Evolutionary conservation across 2,329 filamentous ascomycete genomes (phyloP).

Genomic region (Ceratocystiopsis minuta): DNA sequence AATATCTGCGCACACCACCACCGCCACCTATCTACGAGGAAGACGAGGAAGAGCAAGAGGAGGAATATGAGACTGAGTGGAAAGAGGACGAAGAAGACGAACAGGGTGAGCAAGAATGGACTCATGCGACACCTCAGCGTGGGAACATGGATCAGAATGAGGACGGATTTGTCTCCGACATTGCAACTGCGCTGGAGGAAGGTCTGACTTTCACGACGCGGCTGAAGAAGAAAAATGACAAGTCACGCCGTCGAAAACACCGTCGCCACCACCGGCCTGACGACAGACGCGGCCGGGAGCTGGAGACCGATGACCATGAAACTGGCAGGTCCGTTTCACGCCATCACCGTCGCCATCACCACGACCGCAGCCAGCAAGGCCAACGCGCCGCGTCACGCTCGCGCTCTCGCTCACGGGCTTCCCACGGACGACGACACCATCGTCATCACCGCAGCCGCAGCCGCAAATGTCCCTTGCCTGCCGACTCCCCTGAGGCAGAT

Average conservation of each 20-base stretch:
- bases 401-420: too few species aligned
- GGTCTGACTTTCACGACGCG: conserved; percentile 27
- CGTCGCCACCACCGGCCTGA: too few species aligned
- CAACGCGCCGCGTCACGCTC: not conserved
- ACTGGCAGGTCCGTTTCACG: not conserved
- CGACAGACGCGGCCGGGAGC: too few species aligned
- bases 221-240: conserved; percentile 25
- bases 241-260: too few species aligned
- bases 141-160: conserved; percentile 6
- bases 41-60: conserved; percentile 14
- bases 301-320: too few species aligned
- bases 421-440: too few species aligned
- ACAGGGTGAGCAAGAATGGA: not conserved
- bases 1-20: conserved; percentile 1
- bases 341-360: conserved; percentile 10
- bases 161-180: conserved; percentile 16
- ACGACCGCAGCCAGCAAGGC: conserved; percentile 7
- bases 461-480: conserved; percentile 1
- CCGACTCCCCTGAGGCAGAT: not conserved
- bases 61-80: not conserved
- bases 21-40: conserved; percentile 6
- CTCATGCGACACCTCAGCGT: too few species aligned
- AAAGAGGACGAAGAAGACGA: conserved; percentile 14
- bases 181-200: conserved; percentile 15
- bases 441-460: not conserved